Base-by-base conservation (phyloP, 805 yeast genomes). In the Ogataea parapolymorpha region DNA sequence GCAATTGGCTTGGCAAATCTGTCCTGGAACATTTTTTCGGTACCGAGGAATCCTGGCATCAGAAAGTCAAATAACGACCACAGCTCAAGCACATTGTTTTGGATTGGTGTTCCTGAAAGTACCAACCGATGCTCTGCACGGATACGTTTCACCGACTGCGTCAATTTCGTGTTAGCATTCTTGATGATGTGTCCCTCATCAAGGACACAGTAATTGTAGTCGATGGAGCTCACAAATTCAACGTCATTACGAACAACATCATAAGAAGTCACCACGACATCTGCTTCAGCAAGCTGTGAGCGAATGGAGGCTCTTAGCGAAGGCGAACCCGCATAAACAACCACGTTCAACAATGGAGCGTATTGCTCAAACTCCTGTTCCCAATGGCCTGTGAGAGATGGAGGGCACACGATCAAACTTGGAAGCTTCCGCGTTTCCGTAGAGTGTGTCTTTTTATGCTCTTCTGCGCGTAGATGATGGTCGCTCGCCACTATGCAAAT, bases 101-200 rank as follows among this genome's bases (percentile, higher is more conserved):
- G 99, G 54, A 93, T 93, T 11, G 99, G 99, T 0, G 99, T 93
- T 54, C 99, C 99, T 0, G 98, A 86, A 46, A 93, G 70, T 29
- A 93, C 82, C 49, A 93, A 73, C 38, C 99, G 68, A 63, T 93
- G 99, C 46, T 91, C 89, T 1, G 98, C 95, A 42, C 74, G 71
- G 26, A 91, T 67, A 46, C 72, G 69, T 59, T 93, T 93, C 8
- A 93, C 97, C 1, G 96, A 82, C 55, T 84, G 85, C 2, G 97
- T 82, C 40, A 93, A 70, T 61, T 91, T 90, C 0, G 98, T 86
- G 37, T 77, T 74, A 0, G 97, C 79, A 61, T 93, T 93, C 67
- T 91, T 93, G 59, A 93, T 93, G 35, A 93, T 89, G 63, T 93
- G 99, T 29, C 99, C 99, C 68, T 93, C 99, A 63, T 93, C 99